Base-by-base conservation (phyloP, 1,139 yeast genomes). In the Kodamaea sp. region DNA sequence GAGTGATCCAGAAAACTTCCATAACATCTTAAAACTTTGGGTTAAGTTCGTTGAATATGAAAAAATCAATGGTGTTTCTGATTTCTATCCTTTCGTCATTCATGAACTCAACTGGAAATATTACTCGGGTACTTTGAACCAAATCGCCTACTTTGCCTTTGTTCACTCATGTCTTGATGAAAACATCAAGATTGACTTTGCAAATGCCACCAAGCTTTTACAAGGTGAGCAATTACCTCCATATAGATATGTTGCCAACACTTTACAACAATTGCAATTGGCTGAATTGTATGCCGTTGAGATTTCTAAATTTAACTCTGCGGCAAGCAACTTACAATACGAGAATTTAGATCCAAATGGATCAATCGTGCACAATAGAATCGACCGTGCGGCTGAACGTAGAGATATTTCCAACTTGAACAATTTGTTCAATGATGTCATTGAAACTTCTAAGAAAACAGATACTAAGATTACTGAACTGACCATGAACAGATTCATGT, bases 321-420 rank as follows among this genome's bases (percentile, higher is more conserved):
- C 38, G 1, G 47, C 57, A 22, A 42, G 46, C 15, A 36, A 46
- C 20, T 40, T 45, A 23, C 41, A 42, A 7, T 37, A 44, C 25
- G 52, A 53, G 32, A 52, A 53, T 29, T 49, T 66, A 44, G 68
- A 70, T 48, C 73, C 75, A 11, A 69, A 69, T 45, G 62, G 70
- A 2, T 35, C 44, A 0, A 36, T 46, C 6, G 58, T 62, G 10
- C 48, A 54, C 35, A 48, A 42, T 20, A 53, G 50, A 34, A 59
- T 70, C 35, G 56, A 55, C 31, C 40, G 38, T 6, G 60, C 63
- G 1, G 45, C 55, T 27, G 45, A 44, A 11, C 46, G 42, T 26
- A 53, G 50, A 29, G 63, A 61, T 42, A 38, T 40, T 9, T 43
- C 39, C 20, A 38, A 39, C 4, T 51, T 70, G 43, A 51, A 53